Base-by-base conservation (phyloP, 2,329 filamentous ascomycete genomes). In the Cercospora berteroae region DNA sequence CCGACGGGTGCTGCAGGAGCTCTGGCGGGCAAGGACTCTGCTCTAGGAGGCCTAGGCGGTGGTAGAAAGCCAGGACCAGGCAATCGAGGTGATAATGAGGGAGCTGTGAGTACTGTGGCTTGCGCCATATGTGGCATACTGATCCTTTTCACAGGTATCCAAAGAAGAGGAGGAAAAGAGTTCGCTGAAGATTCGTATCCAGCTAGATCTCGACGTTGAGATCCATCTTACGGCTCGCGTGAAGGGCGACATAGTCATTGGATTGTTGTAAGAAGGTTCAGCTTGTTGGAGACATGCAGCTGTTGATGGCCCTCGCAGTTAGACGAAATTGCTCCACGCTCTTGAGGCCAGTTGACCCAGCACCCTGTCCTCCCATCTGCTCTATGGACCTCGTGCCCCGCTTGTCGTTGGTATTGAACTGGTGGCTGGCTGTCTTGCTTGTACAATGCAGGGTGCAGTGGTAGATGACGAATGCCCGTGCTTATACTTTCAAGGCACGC, bases 171-270 rank as follows among this genome's bases (percentile, higher is more conserved):
- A 75, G 64, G 60, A 72, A 33, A 70, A 73, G 57, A 72, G 69
- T 56, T 74, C 73, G 59, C 61, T 76, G 66, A 74, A 72, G 62
- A 76, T 76, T 60, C 66, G 68, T 50, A 75, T 76, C 33, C 67
- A 74, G 64, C 63, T 76, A 57, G 72, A 76, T 58, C 62, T 76
- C 50, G 74, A 75, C 16, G 72, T 76, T n/a, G 74, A 76, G 61
- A 68, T 76, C 4, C 74, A 76, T 60, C 56, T 76, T 36, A 72
- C 71, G 18, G 74, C 74, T 60, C 65, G 73, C 48, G 69, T 52
- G 6, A 71, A 74, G 63, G 74, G 74, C 52, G 74, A 76, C 56
- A 72, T 76, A 13, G 73, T 72, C 7, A 76, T 76, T 64, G 73
- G 74, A 12, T 59, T 76, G 64, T 64, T 76, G 70, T 75, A 69